Base-by-base conservation (phyloP, 768 basidiomycete genomes). In the Steccherinum ochraceum region DNA sequence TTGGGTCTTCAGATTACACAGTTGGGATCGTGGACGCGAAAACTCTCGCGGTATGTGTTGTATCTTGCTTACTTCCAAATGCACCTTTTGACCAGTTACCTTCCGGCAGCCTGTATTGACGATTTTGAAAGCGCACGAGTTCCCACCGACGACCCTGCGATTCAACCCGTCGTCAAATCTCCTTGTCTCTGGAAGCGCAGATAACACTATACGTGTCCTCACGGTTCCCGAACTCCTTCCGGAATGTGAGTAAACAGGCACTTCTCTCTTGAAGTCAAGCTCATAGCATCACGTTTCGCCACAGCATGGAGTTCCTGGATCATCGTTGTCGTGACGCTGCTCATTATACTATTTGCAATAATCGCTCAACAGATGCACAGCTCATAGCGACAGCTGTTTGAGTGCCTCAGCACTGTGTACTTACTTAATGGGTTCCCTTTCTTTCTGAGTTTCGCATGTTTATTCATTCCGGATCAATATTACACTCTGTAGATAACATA, bases 51-150 rank as follows among this genome's bases (percentile, higher is more conserved):
- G 96, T 97, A 65, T 61, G 84, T 66, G n/a, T n/a, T n/a, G n/a
- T n/a, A n/a, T n/a, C n/a, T n/a, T n/a, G n/a, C n/a, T 4, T n/a
- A 27, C 27, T n/a, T n/a, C n/a, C n/a, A n/a, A n/a, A n/a, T 45
- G 35, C 49, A 20, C 54, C 46, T 23, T 12, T 21, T 41, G 4
- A 12, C 16, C 11, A 46, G 11, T 16, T 23, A 19, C 20, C 24
- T n/a, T n/a, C n/a, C n/a, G n/a, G n/a, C 59, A 98, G 94, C 94
- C 93, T 1, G 64, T 92, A 12, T 68, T 91, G 24, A 84, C 84
- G 18, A 96, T 99, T 54, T 72, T 97, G 52, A 90, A 89, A 67
- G 89, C 96, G 0, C 95, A 98, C 66, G 93, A 94, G 53, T 93
- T 98, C 66, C 89, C 96, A 3, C 81, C 90, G 4, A 98, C 96